These are phyloP conservation scores for Caloboletus firmus DNA, from an alignment of 1,284 basidiomycete genomes.

Conservation along the genomic window DNA sequence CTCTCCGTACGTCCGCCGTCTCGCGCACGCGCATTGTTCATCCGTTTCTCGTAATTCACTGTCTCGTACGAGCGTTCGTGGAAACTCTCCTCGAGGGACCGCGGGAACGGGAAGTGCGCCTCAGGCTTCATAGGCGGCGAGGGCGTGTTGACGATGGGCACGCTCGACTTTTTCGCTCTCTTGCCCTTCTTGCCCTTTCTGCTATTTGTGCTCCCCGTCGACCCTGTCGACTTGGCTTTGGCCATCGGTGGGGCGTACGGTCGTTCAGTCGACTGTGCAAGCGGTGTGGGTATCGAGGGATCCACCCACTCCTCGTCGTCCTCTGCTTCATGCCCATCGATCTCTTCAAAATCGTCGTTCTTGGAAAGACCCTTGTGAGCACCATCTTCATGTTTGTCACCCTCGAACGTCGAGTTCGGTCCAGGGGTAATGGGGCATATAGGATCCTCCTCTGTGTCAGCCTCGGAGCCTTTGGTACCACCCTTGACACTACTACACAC, in stretches of 20 bases:
- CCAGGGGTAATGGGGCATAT: slow-evolving; percentile 63
- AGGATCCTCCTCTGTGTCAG: slow-evolving; percentile 66
- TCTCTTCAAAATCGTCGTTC: slow-evolving; percentile 34
- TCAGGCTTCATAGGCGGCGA: slow-evolving; percentile 35
- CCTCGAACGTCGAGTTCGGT: slow-evolving; percentile 48
- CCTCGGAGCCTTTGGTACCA: slow-evolving; percentile 47
- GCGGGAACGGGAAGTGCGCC: slow-evolving; percentile 62
- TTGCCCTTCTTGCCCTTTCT: slow-evolving; percentile 28
- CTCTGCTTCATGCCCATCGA: slow-evolving; percentile 39
- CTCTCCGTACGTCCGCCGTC: slow-evolving; percentile 81
- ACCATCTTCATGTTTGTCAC: slow-evolving; percentile 26
- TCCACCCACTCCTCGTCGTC: slow-evolving; percentile 63
- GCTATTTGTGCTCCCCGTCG: slow-evolving; percentile 28
- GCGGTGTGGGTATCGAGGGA: slow-evolving; percentile 41
- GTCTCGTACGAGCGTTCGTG: slow-evolving; percentile 29
- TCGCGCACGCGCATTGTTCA: slow-evolving; percentile 68
- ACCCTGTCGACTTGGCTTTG: slow-evolving; percentile 33
- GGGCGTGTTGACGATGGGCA: slow-evolving; percentile 40
- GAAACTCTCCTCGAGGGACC: slow-evolving; percentile 42
- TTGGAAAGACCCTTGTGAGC: slow-evolving; percentile 15
- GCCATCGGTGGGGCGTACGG: slow-evolving; percentile 37
- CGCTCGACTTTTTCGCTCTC: slow-evolving; percentile 36
- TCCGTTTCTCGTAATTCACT: slow-evolving; percentile 43
- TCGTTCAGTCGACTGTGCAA: slow-evolving; percentile 33
- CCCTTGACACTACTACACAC: slow-evolving; percentile 39